phyloP scores from a whole-genome alignment of 2,329 filamentous ascomycete species.

The Huntiella decipiens region DNA sequence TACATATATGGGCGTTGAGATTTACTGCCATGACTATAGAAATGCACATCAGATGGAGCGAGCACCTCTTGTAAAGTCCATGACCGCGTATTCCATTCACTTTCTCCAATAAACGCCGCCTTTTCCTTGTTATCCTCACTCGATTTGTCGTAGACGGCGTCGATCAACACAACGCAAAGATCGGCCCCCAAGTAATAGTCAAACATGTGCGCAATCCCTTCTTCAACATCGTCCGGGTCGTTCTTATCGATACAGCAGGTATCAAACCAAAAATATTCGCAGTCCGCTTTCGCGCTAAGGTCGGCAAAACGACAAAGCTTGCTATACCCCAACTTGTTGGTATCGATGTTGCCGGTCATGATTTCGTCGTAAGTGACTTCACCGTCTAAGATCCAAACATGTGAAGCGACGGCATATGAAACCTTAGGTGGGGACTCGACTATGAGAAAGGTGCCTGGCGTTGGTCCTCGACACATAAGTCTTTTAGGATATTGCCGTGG shows the following conservation, averaged over 20 bases:
- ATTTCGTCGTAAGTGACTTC: not conserved
- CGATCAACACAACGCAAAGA: not conserved
- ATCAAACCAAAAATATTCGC: not conserved
- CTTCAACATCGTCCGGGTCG: not conserved
- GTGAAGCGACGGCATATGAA: not conserved
- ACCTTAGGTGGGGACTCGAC: not conserved
- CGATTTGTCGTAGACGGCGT: not conserved
- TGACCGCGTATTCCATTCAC: not conserved
- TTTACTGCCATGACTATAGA: not conserved
- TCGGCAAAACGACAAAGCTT: not conserved
- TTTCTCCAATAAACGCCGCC: not conserved
- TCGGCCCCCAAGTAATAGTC: not conserved
- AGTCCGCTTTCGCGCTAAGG: not conserved
- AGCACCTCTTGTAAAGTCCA: slow-evolving; percentile 1
- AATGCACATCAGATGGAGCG: not conserved
- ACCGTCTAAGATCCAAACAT: not conserved
- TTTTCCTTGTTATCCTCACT: not conserved
- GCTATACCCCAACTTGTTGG: not conserved
- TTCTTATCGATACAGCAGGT: not conserved
- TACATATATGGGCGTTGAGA: not conserved
- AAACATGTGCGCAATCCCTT: not conserved
- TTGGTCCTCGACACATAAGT: not conserved
- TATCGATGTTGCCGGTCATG: not conserved
- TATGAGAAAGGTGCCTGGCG: not conserved
- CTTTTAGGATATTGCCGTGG: not conserved